Conservation (phyloP, 1,284 basidiomycete species). For the Chalciporus piperatoides region DNA sequence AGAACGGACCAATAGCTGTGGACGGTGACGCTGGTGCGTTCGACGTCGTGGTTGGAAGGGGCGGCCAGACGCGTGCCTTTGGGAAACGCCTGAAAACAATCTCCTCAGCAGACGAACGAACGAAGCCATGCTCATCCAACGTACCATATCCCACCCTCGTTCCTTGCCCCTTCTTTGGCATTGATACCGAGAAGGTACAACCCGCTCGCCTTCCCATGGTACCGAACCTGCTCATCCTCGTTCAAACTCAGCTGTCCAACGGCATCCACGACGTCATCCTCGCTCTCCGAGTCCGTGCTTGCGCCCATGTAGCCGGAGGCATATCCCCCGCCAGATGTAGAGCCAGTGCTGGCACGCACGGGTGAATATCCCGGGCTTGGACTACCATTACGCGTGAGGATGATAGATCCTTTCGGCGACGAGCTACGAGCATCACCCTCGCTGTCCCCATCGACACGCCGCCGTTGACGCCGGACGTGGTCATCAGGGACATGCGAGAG, state of each 20-base stretch:
- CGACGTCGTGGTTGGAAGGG: slow-evolving; percentile 39
- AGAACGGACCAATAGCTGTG: slow-evolving; percentile 2
- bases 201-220: slow-evolving; percentile 78
- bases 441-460: slow-evolving; percentile 23
- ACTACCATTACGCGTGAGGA: slow-evolving; percentile 14
- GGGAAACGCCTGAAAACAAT: slow-evolving; percentile 63
- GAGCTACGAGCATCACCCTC: slow-evolving; percentile 5
- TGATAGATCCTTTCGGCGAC: slow-evolving; percentile 9
- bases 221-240: slow-evolving; percentile 77
- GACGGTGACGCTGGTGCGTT: slow-evolving; percentile 15
- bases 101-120: neutral
- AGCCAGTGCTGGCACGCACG: slow-evolving; percentile 5
- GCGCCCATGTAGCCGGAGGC: slow-evolving; percentile 28
- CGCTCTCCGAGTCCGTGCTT: slow-evolving; percentile 37
- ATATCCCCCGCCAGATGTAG: slow-evolving; percentile 19
- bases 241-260: slow-evolving; percentile 82
- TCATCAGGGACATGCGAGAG: slow-evolving; percentile 13
- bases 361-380: slow-evolving; percentile 23
- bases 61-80: slow-evolving; percentile 79
- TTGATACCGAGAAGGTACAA: slow-evolving; percentile 69
- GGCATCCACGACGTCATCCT: slow-evolving; percentile 61
- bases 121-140: slow-evolving; percentile 18
- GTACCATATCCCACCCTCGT: slow-evolving; percentile 77
- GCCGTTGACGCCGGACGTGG: slow-evolving; percentile 32
- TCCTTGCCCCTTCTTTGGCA: slow-evolving; percentile 58